Evolutionary conservation across 345 rosid species (phyloP), one percentile per base, ranked within the genome.

Genomic region (Lepidium sativum): DNA sequence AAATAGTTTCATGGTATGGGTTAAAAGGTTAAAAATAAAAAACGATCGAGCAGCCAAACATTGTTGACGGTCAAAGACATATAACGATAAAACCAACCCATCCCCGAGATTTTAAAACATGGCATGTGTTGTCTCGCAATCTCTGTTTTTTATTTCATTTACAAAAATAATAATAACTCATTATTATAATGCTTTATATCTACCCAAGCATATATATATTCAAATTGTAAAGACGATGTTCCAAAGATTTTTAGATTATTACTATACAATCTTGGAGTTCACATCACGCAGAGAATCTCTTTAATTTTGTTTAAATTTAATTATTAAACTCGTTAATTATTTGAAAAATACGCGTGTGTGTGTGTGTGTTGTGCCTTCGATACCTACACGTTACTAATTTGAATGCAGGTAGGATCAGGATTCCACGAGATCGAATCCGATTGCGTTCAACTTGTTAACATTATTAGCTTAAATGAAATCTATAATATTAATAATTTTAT

Each of bases 71-170:
- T 73, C 72, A 73, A 73, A 73, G 67, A 66, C 72, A 66, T 65
- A 73, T 60, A 60, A 60, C 72, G 72, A 66, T 66, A 60, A 73
- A 66, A 73, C 72, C 67, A 66, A 73, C 77, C 72, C 77, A 66
- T 66, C 43, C 77, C 63, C 43, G 29, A 53, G 63, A 65, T 51
- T 60, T 73, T 59, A 60, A 72, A 60, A 75, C 80, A 79, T 39
- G 65, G 56, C 87, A 82, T 80, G 82, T 82, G 87, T 81, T 51
- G 68, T 75, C 80, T 73, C 74, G 73, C 67, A 65, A 77, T 48
- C 77, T 78, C 64, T 62, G 75, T 72, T 43, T 73, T 57, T 20
- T 72, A 16, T 35, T 60, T 54, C 62, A 9, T 62, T 54, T 35
- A 13, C 17, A 38, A 62, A 45, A n/a, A n/a, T n/a, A n/a, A n/a